Conservation (phyloP, 345 rosid genomes). For the Arabis hirsuta region DNA sequence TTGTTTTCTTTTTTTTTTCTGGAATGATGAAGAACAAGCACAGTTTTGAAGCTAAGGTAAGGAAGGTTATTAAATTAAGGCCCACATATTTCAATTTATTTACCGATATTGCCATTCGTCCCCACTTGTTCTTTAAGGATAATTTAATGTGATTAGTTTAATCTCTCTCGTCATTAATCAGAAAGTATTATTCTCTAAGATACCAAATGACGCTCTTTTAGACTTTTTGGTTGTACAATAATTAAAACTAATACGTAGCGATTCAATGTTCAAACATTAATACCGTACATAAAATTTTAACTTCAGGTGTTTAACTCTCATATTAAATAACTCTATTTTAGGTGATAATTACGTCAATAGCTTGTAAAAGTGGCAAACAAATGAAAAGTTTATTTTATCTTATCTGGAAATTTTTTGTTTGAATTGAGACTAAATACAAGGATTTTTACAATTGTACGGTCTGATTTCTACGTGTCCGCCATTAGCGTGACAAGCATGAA, state of each 20-base stretch:
- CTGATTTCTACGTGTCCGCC: conserved; percentile 38
- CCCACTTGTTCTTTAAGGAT: conserved; percentile 26
- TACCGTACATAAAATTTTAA: conserved; percentile 13
- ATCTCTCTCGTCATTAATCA: conserved; percentile 27
- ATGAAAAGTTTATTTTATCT: background rate
- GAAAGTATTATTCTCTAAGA: conserved; percentile 33
- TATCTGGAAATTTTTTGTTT: conserved; percentile 13
- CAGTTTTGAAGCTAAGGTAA: conserved; percentile 45
- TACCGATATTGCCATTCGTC: conserved; percentile 37
- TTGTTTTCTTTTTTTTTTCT: background rate
- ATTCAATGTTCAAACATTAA: conserved; percentile 35
- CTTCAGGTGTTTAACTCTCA: background rate
- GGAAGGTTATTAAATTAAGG: background rate
- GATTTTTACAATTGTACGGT: conserved; percentile 12
- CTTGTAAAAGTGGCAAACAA: conserved; percentile 37
- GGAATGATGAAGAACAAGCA: conserved; percentile 40
- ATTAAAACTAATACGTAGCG: conserved; percentile 5
- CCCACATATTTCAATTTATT: conserved; percentile 17
- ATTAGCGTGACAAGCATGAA: conserved; percentile 20
- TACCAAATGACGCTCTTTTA: conserved; percentile 32
- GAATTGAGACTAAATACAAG: conserved; percentile 20
- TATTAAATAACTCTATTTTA: conserved; percentile 4
- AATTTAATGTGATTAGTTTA: conserved; percentile 35
- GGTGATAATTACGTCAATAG: conserved; percentile 36
- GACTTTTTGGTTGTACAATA: background rate